Evolutionary conservation across 2,329 filamentous ascomycete species (phyloP), one percentile per base, ranked within the genome.

Genomic region (Fusarium sp.): DNA sequence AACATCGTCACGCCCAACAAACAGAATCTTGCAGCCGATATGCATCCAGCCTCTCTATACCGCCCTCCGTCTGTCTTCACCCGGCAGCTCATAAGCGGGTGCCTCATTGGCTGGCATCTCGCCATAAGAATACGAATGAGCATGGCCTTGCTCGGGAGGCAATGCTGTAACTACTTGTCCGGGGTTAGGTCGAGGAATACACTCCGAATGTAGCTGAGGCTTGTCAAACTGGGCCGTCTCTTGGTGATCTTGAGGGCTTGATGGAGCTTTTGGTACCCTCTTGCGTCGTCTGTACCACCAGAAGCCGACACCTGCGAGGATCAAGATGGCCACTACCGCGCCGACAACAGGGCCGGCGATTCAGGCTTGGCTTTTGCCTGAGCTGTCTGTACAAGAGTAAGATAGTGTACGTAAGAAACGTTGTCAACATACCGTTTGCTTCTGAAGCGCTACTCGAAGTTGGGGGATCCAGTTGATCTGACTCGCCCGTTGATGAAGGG

Each of bases 121-220:
- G 8, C 13, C 27, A 45, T 45, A 31, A 33, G 39, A 5, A 45
- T 14, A 18, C 4, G 58, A 24, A 5, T 16, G 10, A 14, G 31
- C 35, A 27, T 24, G 56, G 7, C 22, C 33, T 27, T 58, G 56
- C n/a, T 37, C 22, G 6, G 16, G 13, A 39, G 35, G 56, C 22
- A 37, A 37, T 14, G 10, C 14, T 39, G 56, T 14, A 18, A 10
- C 56, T 41, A 6, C 7, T 27, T 41, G 20, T 20, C 31, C 41
- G 6, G 37, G 27, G 24, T 5, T 48, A 1, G 59, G 59, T 16
- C 59, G 43, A 20, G n/a, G 43, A 37, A 62, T 29, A 31, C 43
- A 62, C n/a, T 62, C 59, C 4, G 43, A 62, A 13, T 62, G 59
- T 5, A 50, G 22, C 24, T 62, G 59, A 18, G 59, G 43, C 59